Percentiles rank a stretch among this genome's conserved stretches.
phyloP scores from a whole-genome alignment of 305 asterid species.

The Solanum chacoense region DNA sequence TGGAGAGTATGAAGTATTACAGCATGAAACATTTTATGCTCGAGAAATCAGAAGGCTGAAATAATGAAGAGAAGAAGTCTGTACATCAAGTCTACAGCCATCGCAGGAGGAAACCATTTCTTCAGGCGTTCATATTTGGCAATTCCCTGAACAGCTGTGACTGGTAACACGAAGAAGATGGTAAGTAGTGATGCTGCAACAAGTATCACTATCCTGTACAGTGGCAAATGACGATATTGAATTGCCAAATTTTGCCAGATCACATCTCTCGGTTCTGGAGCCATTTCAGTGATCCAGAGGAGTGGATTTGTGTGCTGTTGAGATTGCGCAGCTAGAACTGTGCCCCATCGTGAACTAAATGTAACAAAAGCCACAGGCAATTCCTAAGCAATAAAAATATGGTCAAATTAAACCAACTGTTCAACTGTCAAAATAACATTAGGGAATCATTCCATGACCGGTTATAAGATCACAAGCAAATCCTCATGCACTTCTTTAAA shows the following conservation, averaged over 20 bases:
- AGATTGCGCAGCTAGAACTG: constrained; percentile 91
- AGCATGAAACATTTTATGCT: background rate
- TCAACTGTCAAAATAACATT: background rate
- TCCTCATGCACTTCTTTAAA: background rate
- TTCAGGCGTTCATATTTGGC: constrained; percentile 64
- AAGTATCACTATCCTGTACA: constrained; percentile 47
- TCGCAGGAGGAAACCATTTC: constrained; percentile 96
- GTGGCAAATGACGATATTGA: constrained; percentile 47
- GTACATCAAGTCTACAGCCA: constrained; percentile 81
- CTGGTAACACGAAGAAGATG: constrained; percentile 86
- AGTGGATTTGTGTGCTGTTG: constrained; percentile 79
- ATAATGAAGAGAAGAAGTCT: constrained; percentile 7
- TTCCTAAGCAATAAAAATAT: constrained; percentile 36
- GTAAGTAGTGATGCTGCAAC: constrained; percentile 61
- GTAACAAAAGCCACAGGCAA: constrained; percentile 91
- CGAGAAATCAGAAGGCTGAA: background rate
- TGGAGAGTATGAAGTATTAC: background rate
- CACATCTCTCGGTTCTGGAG: constrained; percentile 96
- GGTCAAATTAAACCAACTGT: background rate
- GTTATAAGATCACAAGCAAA: background rate
- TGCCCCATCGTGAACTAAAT: constrained; percentile 84
- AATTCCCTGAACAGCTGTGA: constrained; percentile 86
- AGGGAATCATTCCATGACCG: background rate
- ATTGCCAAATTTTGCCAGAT: constrained; percentile 66
- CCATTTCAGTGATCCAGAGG: constrained; percentile 79